Evolutionary conservation across 1,139 yeast species (phyloP).

Genomic region (Pichia sp.): DNA sequence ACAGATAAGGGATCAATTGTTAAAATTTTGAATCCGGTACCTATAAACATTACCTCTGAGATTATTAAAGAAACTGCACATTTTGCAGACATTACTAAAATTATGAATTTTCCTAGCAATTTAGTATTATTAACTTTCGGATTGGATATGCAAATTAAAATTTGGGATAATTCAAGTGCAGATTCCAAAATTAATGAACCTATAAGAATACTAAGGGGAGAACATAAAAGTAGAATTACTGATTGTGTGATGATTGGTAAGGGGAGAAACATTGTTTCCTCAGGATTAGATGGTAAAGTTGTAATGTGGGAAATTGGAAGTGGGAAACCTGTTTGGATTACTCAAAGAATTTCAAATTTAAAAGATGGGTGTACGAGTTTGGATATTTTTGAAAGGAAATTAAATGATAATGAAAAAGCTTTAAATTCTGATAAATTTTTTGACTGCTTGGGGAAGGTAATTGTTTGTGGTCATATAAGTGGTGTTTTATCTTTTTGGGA

Average conservation of each 20-base stretch:
- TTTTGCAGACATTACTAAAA: slow-evolving; percentile 36
- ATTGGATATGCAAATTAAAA: slow-evolving; percentile 47
- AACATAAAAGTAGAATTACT: slow-evolving; percentile 42
- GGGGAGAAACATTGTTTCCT: slow-evolving; percentile 58
- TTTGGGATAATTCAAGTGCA: slow-evolving; percentile 40
- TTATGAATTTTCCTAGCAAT: slow-evolving; percentile 53
- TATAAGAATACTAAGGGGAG: slow-evolving; percentile 36
- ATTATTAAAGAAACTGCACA: slow-evolving; percentile 34
- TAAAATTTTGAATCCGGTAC: slow-evolving; percentile 1
- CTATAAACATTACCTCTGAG: neutral
- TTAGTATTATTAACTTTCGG: slow-evolving; percentile 52
- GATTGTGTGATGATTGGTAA: slow-evolving; percentile 46
- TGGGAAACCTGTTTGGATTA: slow-evolving; percentile 38
- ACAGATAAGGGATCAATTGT: slow-evolving; percentile 38
- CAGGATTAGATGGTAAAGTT: slow-evolving; percentile 48
- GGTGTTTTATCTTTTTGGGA: slow-evolving; percentile 43
- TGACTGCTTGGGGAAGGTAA: slow-evolving; percentile 25
- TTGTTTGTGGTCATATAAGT: slow-evolving; percentile 40
- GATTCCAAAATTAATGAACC: slow-evolving; percentile 41
- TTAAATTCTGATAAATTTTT: slow-evolving; percentile 17
- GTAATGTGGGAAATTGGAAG: slow-evolving; percentile 65
- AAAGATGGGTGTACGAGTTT: slow-evolving; percentile 22
- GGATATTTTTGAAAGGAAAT: slow-evolving; percentile 13
- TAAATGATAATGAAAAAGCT: slow-evolving; percentile 1
- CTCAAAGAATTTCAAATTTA: slow-evolving; percentile 33